Base-by-base conservation (phyloP, 345 rosid species). In the Populus euphratica region DNA sequence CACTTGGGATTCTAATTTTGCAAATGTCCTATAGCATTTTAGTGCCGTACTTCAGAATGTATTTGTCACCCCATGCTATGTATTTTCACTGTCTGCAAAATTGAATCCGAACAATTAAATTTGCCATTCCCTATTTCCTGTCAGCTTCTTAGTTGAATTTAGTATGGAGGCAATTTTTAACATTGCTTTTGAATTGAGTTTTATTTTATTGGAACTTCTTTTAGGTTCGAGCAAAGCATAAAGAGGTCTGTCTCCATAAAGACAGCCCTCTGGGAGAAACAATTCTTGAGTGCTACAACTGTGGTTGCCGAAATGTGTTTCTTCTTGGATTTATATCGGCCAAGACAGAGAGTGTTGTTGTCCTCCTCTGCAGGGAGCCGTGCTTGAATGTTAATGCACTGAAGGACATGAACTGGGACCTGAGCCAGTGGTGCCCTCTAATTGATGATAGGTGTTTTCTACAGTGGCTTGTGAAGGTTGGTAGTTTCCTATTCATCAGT, bases 371-470 rank as follows among this genome's bases (percentile, higher is more conserved):
- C 81, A 88, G 99, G 85, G 99, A 96, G 70, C 99, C 99, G 44
- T 96, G 99, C 86, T 89, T 96, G 88, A 96, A 84, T 74, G 98
- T 96, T 27, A 96, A 96, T 85, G 99, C 99, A 47, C 81, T 96
- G 86, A 96, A 96, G 89, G 99, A 96, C 89, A 92, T 96, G 99
- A 96, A 94, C 69, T 96, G 99, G 99, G 99, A 96, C 81, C 84
- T 94, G 75, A 96, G 99, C 85, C 98, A 96, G 81, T 96, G 99
- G 99, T 94, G 97, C 76, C 98, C 99, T 71, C 87, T 96, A 79
- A 96, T 96, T 82, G 99, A 96, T 77, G 99, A 96, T 83, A 92
- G 99, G 82, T 96, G 99, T 85, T 96, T 96, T 83, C 82, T 96
- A 73, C 98, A 91, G 77, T 96, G 99, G 99, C 96, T 96, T 81